Conservation (phyloP, 768 basidiomycete species). For the Pisolithus albus region DNA sequence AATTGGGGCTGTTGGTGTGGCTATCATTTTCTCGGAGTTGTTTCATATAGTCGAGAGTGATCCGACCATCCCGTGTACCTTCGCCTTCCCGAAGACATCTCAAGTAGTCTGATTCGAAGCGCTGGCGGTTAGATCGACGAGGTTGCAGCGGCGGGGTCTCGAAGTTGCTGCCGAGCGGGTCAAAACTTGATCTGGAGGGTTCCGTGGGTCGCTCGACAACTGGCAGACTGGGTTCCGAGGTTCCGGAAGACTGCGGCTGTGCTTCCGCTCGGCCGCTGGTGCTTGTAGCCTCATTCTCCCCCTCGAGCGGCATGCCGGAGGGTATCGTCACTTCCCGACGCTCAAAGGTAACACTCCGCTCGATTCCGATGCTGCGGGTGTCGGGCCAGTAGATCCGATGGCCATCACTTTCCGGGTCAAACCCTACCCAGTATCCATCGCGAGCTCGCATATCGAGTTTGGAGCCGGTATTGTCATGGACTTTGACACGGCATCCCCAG, state of each 20-base stretch:
- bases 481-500: not conserved
- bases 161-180: not conserved
- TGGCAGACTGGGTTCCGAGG: too few species aligned
- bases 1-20: too few species aligned
- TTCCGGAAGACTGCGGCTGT: too few species aligned
- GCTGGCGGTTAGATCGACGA: not conserved
- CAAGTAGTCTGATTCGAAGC: not conserved
- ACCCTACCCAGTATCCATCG: not conserved
- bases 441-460: not conserved
- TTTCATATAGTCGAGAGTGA: not conserved
- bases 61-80: not conserved
- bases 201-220: too few species aligned
- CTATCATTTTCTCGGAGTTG: too few species aligned
- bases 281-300: too few species aligned
- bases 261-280: too few species aligned
- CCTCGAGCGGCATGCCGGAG: not conserved
- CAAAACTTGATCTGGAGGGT: not conserved
- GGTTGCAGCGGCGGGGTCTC: not conserved
- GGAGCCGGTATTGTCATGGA: not conserved
- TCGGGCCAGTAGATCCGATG: not conserved
- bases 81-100: not conserved
- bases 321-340: not conserved
- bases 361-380: slow-evolving; percentile 2
- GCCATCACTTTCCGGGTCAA: not conserved
- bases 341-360: slow-evolving; percentile 3